Evolutionary conservation across 305 asterid genomes (phyloP).

Genomic region (Striga hermonthica): DNA sequence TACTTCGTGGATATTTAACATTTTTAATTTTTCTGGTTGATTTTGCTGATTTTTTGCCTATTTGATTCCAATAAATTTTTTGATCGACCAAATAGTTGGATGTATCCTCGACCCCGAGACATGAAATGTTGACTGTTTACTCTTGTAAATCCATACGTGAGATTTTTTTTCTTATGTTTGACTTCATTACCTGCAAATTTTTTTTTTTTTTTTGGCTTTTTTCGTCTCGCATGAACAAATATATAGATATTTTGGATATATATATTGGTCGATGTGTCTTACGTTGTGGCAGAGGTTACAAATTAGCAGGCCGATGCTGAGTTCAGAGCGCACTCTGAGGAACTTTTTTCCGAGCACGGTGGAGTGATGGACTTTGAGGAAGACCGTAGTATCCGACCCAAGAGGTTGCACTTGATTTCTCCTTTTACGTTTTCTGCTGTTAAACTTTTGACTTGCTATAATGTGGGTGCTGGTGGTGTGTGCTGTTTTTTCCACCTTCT

Average conservation of each 20-base stretch:
- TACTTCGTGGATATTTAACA: too few species aligned
- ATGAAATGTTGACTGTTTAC: neutral
- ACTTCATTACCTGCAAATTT: neutral
- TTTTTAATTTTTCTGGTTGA: too few species aligned
- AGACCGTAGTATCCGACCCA: conserved; percentile 70
- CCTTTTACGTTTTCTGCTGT: conserved; percentile 14
- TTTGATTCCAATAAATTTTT: conserved; percentile 4
- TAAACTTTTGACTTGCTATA: conserved; percentile 11
- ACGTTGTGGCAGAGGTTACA: conserved; percentile 94
- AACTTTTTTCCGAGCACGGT: conserved; percentile 83
- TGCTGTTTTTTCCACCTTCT: neutral
- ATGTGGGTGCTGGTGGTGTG: neutral
- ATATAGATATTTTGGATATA: conserved; percentile 46
- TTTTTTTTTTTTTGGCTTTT: neutral
- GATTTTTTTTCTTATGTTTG: conserved; percentile 19
- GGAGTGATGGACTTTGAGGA: conserved; percentile 97
- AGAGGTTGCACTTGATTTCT: conserved; percentile 56
- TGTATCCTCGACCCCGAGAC: too few species aligned
- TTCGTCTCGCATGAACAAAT: conserved; percentile 21
- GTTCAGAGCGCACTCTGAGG: conserved; percentile 72
- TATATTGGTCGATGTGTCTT: conserved; percentile 78
- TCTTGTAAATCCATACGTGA: conserved; percentile 13
- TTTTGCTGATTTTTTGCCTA: too few species aligned
- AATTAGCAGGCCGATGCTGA: conserved; percentile 90
- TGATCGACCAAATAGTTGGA: conserved; percentile 7